Base-by-base conservation (phyloP, 768 basidiomycete genomes). In the Kwoniella pini region DNA sequence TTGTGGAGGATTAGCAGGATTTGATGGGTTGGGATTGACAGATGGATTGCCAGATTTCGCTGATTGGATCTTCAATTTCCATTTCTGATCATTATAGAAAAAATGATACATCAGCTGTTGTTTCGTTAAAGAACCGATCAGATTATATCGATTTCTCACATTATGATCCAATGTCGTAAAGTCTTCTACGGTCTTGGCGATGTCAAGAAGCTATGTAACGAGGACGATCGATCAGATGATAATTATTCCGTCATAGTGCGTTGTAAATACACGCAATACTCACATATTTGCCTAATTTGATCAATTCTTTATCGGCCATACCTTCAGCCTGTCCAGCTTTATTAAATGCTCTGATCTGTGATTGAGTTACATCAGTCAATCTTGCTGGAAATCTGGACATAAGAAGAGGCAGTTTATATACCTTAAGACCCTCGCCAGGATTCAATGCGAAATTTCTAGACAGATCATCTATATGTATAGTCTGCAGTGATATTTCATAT, bases 381-480 rank as follows among this genome's bases (percentile, higher is more conserved):
- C 11, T 30, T 12, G 24, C 48, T 10, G 10, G n/a, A n/a, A 48
- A 40, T 49, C 43, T 24, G 49, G 24, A 2, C 13, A 40, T 1
- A 27, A 3, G 13, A 2, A n/a, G 12, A 38, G 38, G 15, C 10
- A 30, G 11, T 31, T n/a, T 42, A 65, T n/a, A 39, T 46, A 74
- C 74, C 78, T 89, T 91, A 38, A 94, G 81, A 4, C 91, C 91
- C 78, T 90, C 86, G 43, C 81, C 82, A 0, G 90, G 89, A 71
- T 95, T 93, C 60, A 93, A 80, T 3, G 91, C 91, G 78, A 93
- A 93, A 73, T 92, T 93, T 15, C 90, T 85, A 58, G 86, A 85
- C 84, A 95, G 82, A 75, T 93, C 91, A 74, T 95, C 92, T 26
- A 95, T 83, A 68, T 94, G 91, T 39, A 95, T 86, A 0, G 91